Evolutionary conservation across 2,329 filamentous ascomycete species (phyloP).

Genomic region (Penicillium sp.): DNA sequence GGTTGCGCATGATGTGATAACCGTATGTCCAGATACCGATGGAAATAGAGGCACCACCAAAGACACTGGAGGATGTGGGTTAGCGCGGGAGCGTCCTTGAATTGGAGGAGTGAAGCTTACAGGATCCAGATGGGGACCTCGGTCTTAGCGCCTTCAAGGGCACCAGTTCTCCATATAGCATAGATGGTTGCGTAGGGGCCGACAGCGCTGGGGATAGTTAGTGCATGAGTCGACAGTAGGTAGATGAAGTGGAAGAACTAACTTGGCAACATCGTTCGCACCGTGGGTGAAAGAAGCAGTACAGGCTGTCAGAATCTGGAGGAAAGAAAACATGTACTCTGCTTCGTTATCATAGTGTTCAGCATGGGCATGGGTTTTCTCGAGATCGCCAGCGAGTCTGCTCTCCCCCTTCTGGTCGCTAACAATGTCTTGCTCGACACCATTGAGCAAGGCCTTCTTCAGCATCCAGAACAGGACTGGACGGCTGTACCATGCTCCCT

Average conservation of each 20-base stretch:
- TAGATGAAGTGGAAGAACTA: background rate
- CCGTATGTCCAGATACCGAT: slow-evolving; percentile 47
- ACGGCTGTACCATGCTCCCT: background rate
- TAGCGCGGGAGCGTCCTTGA: background rate
- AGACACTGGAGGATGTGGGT: slow-evolving; percentile 37
- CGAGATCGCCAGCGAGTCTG: background rate
- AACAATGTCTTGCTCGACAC: background rate
- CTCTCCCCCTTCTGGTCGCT: background rate
- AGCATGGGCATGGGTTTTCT: background rate
- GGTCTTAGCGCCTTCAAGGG: slow-evolving; percentile 32
- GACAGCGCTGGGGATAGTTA: slow-evolving; percentile 27
- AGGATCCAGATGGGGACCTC: slow-evolving; percentile 25
- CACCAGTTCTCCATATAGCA: slow-evolving; percentile 40
- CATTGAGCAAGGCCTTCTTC: background rate
- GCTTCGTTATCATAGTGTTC: background rate
- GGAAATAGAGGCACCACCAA: slow-evolving; percentile 43
- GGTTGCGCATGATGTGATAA: slow-evolving; percentile 41
- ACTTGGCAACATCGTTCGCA: slow-evolving; percentile 47
- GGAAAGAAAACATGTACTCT: slow-evolving; percentile 1
- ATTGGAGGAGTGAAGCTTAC: background rate
- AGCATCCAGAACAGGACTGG: background rate
- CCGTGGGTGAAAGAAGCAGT: slow-evolving; percentile 35
- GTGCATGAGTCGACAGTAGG: no score
- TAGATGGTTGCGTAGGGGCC: slow-evolving; percentile 37
- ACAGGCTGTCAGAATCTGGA: background rate